Conservation (phyloP, 2,329 filamentous ascomycete species). For the Aspergillus japonicus region DNA sequence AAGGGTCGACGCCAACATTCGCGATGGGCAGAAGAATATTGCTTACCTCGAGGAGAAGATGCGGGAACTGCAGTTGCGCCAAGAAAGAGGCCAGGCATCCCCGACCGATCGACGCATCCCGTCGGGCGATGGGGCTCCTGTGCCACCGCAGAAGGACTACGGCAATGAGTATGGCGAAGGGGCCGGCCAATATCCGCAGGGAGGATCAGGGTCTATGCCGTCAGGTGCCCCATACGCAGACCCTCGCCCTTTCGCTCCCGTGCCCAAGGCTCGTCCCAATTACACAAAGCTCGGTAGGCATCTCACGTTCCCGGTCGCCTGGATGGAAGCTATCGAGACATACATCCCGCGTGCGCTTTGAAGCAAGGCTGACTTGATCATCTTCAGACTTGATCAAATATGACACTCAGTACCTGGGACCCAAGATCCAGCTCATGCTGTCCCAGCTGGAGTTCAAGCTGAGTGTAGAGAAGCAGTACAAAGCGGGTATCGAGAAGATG, state of each 20-base stretch:
- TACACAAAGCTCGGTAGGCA: slow-evolving; percentile 90
- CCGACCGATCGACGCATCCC: slow-evolving; percentile 51
- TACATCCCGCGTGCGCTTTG: slow-evolving; percentile 1
- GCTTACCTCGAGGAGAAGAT: slow-evolving; percentile 94
- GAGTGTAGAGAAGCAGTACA: slow-evolving; percentile 97
- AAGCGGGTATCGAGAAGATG: slow-evolving; percentile 99
- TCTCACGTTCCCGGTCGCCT: not conserved
- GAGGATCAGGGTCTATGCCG: slow-evolving; percentile 73
- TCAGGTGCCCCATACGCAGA: slow-evolving; percentile 76
- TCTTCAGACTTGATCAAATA: slow-evolving; percentile 90
- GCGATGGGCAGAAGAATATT: slow-evolving; percentile 88
- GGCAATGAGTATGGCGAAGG: slow-evolving; percentile 64
- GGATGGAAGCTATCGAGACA: slow-evolving; percentile 12
- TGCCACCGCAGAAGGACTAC: slow-evolving; percentile 73
- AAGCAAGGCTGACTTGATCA: not conserved
- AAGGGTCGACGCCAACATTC: slow-evolving; percentile 88
- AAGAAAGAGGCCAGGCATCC: slow-evolving; percentile 40
- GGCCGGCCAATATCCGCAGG: slow-evolving; percentile 55
- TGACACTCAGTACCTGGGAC: slow-evolving; percentile 90
- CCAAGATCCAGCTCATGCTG: slow-evolving; percentile 97
- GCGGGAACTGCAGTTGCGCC: slow-evolving; percentile 80
- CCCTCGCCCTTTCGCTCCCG: slow-evolving; percentile 63
- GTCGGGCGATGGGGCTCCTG: slow-evolving; percentile 48
- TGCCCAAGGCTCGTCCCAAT: slow-evolving; percentile 77
- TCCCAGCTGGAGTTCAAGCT: slow-evolving; percentile 98